A percentile compares a stretch with the other conserved stretches of the same genome.
phyloP scores from a whole-genome alignment of 805 yeast species.

The Candida maltosa region DNA sequence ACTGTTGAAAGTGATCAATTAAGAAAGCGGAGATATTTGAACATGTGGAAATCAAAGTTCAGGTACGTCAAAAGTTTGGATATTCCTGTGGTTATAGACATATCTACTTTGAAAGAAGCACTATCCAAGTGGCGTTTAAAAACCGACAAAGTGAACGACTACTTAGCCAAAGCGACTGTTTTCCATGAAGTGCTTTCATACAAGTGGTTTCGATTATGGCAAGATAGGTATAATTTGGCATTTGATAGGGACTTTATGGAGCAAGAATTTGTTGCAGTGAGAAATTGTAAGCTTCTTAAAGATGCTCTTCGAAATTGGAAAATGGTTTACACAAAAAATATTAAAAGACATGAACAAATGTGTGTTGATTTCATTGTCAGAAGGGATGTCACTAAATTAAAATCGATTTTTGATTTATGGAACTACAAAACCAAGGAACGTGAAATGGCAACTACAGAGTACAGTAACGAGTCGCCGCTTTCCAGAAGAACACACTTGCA shows the following conservation, averaged over 20 bases:
- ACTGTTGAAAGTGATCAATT: slow-evolving; percentile 11
- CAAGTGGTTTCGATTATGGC: slow-evolving; percentile 8
- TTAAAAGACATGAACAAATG: slow-evolving; percentile 31
- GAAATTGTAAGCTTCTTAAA: slow-evolving; percentile 22
- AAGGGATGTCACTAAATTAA: slow-evolving; percentile 25
- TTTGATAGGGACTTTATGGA: slow-evolving; percentile 25
- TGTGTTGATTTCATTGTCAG: slow-evolving; percentile 30
- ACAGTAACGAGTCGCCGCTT: slow-evolving; percentile 30
- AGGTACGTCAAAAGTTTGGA: slow-evolving; percentile 5
- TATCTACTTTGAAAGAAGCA: neutral
- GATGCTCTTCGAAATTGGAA: slow-evolving; percentile 33
- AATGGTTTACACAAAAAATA: slow-evolving; percentile 29
- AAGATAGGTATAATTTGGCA: slow-evolving; percentile 6
- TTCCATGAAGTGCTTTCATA: neutral
- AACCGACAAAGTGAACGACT: neutral
- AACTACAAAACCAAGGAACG: slow-evolving; percentile 19
- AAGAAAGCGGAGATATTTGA: slow-evolving; percentile 10
- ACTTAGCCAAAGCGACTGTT: neutral
- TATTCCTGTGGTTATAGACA: neutral
- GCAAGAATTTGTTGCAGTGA: slow-evolving; percentile 25
- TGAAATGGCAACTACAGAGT: slow-evolving; percentile 12
- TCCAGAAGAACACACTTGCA: slow-evolving; percentile 17
- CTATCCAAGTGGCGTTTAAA: neutral
- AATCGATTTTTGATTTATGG: slow-evolving; percentile 38
- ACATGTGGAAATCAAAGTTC: slow-evolving; percentile 20